These are phyloP conservation scores for Artomyces pyxidatus DNA, from an alignment of 768 basidiomycete genomes.

Conservation along the genomic window DNA sequence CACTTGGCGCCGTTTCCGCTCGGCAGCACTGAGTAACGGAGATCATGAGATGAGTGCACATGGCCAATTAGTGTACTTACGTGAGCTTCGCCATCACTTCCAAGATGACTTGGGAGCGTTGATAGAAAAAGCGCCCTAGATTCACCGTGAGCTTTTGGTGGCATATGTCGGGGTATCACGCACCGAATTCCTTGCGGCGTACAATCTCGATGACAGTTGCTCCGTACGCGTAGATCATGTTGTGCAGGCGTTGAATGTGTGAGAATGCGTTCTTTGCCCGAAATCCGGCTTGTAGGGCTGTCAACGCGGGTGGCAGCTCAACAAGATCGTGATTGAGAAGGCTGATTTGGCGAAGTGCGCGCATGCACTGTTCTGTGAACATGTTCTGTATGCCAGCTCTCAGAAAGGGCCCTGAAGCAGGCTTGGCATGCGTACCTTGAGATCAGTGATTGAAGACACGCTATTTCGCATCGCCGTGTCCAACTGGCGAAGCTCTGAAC, in stretches of 20 bases:
- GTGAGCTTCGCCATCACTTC: conserved; percentile 85
- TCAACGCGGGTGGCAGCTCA: conserved; percentile 57
- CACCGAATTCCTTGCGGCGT: conserved; percentile 83
- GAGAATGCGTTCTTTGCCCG: conserved; percentile 74
- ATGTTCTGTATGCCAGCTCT: conserved; percentile 42
- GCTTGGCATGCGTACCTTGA: conserved; percentile 9
- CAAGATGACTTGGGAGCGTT: conserved; percentile 70
- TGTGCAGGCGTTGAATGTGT: conserved; percentile 86
- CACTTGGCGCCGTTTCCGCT: conserved; percentile 76
- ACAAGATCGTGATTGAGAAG: conserved; percentile 76
- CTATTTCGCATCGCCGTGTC: conserved; percentile 11
- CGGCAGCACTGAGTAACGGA: conserved; percentile 44
- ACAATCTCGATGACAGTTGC: conserved; percentile 89
- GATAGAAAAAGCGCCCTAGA: conserved; percentile 71
- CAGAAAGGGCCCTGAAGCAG: background rate
- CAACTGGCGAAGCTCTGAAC: conserved; percentile 12
- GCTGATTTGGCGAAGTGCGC: conserved; percentile 67
- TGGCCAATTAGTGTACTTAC: conserved; percentile 35
- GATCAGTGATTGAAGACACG: conserved; percentile 4
- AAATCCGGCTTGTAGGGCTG: conserved; percentile 61
- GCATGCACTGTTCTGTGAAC: conserved; percentile 60
- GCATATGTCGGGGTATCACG: conserved; percentile 19
- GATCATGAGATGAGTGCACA: background rate
- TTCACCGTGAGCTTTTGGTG: background rate
- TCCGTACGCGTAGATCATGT: conserved; percentile 87